A percentile compares a stretch with the other conserved stretches of the same genome.
Evolutionary conservation across 805 yeast species (phyloP).

Genomic region (Spathaspora boniae): DNA sequence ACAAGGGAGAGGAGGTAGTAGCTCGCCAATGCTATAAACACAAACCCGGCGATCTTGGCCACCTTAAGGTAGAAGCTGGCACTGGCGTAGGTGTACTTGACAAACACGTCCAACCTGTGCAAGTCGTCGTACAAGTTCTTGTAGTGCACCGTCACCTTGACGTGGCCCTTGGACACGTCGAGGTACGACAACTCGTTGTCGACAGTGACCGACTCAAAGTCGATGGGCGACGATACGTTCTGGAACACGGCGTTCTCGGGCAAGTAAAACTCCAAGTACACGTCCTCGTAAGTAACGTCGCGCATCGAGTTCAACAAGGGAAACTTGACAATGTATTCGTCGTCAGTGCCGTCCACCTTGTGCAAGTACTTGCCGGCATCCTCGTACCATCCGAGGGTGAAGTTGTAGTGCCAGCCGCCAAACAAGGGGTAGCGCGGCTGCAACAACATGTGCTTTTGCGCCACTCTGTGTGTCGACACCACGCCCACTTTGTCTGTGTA

Average conservation of each 20-base stretch:
- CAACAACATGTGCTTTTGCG: conserved; percentile 48
- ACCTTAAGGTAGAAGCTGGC: conserved; percentile 62
- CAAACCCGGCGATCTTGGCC: conserved; percentile 55
- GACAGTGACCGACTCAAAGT: conserved; percentile 26
- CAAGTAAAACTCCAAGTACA: conserved; percentile 59
- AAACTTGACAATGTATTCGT: conserved; percentile 55
- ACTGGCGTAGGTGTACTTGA: conserved; percentile 60
- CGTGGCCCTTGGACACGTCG: conserved; percentile 76
- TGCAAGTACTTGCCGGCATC: conserved; percentile 52
- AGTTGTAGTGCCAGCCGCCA: conserved; percentile 95
- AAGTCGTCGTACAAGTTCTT: conserved; percentile 68
- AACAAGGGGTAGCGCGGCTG: conserved; percentile 91
- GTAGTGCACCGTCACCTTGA: conserved; percentile 60
- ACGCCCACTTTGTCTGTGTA: conserved; percentile 89
- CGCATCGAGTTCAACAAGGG: conserved; percentile 72
- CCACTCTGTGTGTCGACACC: conserved; percentile 68
- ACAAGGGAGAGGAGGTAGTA: conserved; percentile 43
- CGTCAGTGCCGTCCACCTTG: conserved; percentile 32
- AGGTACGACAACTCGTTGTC: conserved; percentile 55
- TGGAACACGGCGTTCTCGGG: conserved; percentile 80
- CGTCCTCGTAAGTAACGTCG: conserved; percentile 65
- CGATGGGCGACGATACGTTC: conserved; percentile 56
- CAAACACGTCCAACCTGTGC: conserved; percentile 49
- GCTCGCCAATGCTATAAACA: conserved; percentile 57
- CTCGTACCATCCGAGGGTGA: conserved; percentile 91